Evolutionary conservation across 129 eudicot species (phyloP), one percentile per base, ranked within the genome.

Genomic region (Lonicera japonica): DNA sequence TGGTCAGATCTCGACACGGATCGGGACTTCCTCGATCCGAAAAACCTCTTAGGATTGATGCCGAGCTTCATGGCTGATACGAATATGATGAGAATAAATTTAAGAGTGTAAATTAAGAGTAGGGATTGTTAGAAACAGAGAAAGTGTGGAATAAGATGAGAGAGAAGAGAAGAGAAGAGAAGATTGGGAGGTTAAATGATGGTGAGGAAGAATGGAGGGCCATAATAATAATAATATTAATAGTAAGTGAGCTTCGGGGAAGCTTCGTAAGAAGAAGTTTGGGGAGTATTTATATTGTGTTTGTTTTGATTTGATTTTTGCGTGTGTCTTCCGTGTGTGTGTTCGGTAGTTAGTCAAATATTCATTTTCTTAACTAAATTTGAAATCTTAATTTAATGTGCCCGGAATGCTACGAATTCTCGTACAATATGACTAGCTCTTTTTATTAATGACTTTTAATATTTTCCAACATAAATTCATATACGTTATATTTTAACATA

Each of bases 211-310:
- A 47, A 7, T 8, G 57, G 68, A 40, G 47, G 56, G 81, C 64
- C 87, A 77, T 77, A 4, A 38, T 5, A 10, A 38, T 5, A 38
- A n/a, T n/a, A n/a, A n/a, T n/a, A n/a, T n/a, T n/a, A n/a, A n/a
- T n/a, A n/a, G n/a, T n/a, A 1, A 54, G 90, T 78, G 84, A 87
- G 78, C 83, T 87, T 87, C 95, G 50, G 8, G 69, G 95, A 87
- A 87, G 78, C 21, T 87, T 87, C 95, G 75, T 69, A 21, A 56
- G 74, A 73, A 29, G 36, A 29, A 1, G 2, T 29, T 29, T 29
- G 36, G n/a, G n/a, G 36, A 29, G 36, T 29, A 29, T 29, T 29
- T 29, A 29, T 29, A 29, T 1, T 29, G 36, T 29, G n/a, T n/a
- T n/a, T n/a, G n/a, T n/a, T n/a, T n/a, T n/a, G n/a, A n/a, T n/a